These are phyloP conservation scores for Beauveria caledonica DNA, from an alignment of 2,329 filamentous ascomycete genomes.

Conservation along the genomic window DNA sequence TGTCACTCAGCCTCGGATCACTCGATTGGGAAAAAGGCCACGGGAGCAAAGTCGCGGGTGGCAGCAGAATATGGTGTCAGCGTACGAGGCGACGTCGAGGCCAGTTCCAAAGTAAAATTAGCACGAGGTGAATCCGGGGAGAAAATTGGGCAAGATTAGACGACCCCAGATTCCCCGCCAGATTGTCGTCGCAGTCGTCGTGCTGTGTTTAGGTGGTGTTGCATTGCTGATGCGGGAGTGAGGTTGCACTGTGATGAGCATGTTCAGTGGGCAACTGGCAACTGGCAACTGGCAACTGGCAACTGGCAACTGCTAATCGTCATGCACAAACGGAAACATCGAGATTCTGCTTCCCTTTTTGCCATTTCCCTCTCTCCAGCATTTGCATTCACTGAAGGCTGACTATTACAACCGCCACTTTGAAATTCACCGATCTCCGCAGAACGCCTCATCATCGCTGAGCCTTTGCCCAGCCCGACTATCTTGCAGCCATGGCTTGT, in stretches of 20 bases:
- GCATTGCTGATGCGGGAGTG: not conserved
- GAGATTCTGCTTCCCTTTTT: not conserved
- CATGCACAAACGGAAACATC: not conserved
- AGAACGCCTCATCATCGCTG: conserved; percentile 4
- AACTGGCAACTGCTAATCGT: not conserved
- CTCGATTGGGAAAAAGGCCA: not conserved
- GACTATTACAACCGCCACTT: not conserved
- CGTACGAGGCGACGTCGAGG: not conserved
- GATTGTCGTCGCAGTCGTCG: not conserved
- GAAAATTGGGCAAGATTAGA: not conserved
- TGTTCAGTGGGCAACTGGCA: not conserved
- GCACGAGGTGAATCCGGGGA: not conserved
- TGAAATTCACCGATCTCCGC: not conserved
- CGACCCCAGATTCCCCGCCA: not conserved
- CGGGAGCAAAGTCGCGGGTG: not conserved
- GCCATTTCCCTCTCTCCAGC: not conserved
- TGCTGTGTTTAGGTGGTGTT: not conserved
- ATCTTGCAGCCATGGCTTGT: conserved; percentile 3
- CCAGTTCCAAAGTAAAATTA: not conserved
- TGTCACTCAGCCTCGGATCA: not conserved
- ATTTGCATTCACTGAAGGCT: not conserved
- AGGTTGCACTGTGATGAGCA: conserved; percentile 1
- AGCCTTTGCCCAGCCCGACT: conserved; percentile 1
- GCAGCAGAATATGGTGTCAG: no score
- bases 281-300: not conserved